Base-by-base conservation (phyloP, 176 grass and related monocot species). In the Themeda triandra region DNA sequence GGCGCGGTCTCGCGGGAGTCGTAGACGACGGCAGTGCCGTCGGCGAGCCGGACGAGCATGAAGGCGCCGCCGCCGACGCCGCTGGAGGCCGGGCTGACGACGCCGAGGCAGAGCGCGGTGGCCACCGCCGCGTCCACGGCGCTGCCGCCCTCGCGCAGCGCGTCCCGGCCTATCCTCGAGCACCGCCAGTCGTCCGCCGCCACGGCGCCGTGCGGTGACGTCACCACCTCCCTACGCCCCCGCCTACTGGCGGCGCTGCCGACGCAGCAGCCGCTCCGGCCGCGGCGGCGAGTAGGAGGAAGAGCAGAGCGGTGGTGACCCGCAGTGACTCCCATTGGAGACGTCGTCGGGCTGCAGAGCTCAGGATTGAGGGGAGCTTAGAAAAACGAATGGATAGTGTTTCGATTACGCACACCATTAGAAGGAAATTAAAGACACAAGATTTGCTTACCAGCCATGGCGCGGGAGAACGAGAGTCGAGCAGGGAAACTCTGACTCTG, bases 41-140 rank as follows among this genome's bases (percentile, higher is more conserved):
- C 39, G 9, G 87, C 86, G 31, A 90, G 46, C 73, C 91, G 49
- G 31, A 98, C 87, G 27, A 98, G 91, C 96, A 95, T 98, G 91
- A 98, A 98, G 0, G 93, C 91, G 32, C 96, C 96, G 6, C 96
- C 96, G 69, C 96, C 96, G 10, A 95, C 45, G 9, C 93, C 96
- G 83, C 96, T 98, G 33, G 96, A 98, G 1, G 96, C 96, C 6
- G 96, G 91, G 87, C 93, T 98, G 41, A 95, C 93, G 9, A 95
- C 96, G 25, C 96, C 96, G 18, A 98, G 89, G 81, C 96, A 98
- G 29, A 98, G 36, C 3, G 83, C 82, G 23, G 91, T 11, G 24
- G 86, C 80, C 0, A 95, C 92, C 4, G 96, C 89, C 1, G 87
- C 93, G 80, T 98, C 96, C 66, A 98, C 93, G 32, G 93, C 89